Evolutionary conservation across 2,329 filamentous ascomycete genomes (phyloP), one percentile per base, ranked within the genome.

Genomic region (Ustilaginoidea virens): DNA sequence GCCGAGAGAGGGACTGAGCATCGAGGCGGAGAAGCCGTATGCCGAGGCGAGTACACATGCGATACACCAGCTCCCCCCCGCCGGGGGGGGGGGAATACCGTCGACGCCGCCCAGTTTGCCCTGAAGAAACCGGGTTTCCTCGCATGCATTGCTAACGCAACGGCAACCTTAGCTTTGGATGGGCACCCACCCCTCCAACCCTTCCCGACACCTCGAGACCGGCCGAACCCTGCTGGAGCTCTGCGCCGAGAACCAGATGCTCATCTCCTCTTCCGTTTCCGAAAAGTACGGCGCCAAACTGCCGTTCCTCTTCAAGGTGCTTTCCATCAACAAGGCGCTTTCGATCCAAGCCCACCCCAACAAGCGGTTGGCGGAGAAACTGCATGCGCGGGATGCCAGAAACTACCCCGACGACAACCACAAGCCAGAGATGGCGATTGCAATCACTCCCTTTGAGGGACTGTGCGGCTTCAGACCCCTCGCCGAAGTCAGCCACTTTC

Each of bases 391-490:
- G 37, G 87, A 98, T 48, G 69, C 85, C 27, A 82, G 82, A 57
- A 92, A 98, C 62, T 98, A 98, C 50, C 90, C 87, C 33, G 85
- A 98, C 63, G 87, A 96, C 61, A 98, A 98, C 60, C 90, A 98
- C 66, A 98, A 98, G 60, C 90, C 90, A 19, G 90, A 98, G 58
- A 98, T 98, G 90, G 86, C 90, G 37, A 93, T 98, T 52, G 90
- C 90, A 36, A 78, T 98, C 45, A 96, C 90, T 1, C 78, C 83
- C 0, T 98, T 98, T 41, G 87, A 96, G 50, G 90, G 90, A 1
- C 69, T 98, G 19, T 98, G 90, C 46, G 90, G 90, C 19, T 98
- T 98, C 63, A 73, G 90, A 7, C 90, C 90, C 0, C 62, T 94
- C 14, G 63, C 59, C 5, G 86, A 98, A 56, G 90, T 96, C 37